phyloP scores from a whole-genome alignment of 768 basidiomycete species.

The Xanthoconium purpureum region DNA sequence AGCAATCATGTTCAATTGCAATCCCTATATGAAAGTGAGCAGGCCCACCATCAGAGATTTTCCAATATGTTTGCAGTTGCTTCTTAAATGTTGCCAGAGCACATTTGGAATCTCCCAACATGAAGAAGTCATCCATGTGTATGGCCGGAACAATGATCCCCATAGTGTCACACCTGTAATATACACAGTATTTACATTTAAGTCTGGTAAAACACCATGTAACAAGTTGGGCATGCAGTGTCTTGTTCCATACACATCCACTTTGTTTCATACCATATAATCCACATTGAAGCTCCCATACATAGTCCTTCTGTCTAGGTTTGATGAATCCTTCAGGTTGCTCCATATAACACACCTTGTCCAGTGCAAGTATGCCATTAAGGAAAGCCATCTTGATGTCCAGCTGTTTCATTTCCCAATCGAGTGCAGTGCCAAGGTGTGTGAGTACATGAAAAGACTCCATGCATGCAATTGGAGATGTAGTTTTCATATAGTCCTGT shows the following conservation, averaged over 20 bases:
- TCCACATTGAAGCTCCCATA: not conserved
- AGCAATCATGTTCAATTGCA: not conserved
- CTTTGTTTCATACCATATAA: slow-evolving; percentile 33
- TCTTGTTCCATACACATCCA: slow-evolving; percentile 34
- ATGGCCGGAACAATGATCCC: slow-evolving; percentile 29
- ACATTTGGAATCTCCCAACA: not conserved
- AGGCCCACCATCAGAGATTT: not conserved
- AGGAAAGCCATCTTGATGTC: not conserved
- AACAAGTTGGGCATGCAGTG: slow-evolving; percentile 27
- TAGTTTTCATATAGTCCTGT: not conserved
- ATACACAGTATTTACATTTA: slow-evolving; percentile 28
- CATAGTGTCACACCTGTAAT: too few species aligned
- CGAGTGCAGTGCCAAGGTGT: not conserved
- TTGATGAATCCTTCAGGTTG: not conserved
- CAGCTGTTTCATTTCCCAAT: not conserved
- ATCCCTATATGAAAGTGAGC: not conserved
- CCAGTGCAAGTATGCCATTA: not conserved
- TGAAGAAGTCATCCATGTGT: slow-evolving; percentile 37
- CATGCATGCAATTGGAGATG: not conserved
- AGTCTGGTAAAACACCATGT: slow-evolving; percentile 32
- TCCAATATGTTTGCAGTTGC: too few species aligned
- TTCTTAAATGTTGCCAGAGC: too few species aligned
- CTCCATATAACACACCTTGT: not conserved
- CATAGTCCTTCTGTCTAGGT: not conserved
- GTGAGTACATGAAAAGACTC: not conserved